Conservation (phyloP, 2,329 filamentous ascomycete genomes). For the Verticillium isaacii region DNA sequence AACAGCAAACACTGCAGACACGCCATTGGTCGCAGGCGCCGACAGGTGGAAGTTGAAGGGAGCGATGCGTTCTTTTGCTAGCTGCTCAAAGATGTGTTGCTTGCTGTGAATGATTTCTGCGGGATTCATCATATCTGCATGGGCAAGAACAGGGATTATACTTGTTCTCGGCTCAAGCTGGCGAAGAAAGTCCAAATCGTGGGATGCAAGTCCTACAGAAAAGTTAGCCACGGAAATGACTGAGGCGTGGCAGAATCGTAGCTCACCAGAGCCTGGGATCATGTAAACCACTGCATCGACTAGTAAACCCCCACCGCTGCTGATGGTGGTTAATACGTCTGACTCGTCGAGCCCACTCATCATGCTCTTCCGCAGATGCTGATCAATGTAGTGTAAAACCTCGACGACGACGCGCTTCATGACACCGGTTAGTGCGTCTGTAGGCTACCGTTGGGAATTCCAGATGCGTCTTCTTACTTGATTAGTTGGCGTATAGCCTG, state of each 20-base stretch:
- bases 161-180: slow-evolving; percentile 72
- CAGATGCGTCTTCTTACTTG: slow-evolving; percentile 42
- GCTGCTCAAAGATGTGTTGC: slow-evolving; percentile 48
- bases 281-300: slow-evolving; percentile 86
- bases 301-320: slow-evolving; percentile 75
- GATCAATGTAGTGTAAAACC: slow-evolving; percentile 68
- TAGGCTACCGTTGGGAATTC: not conserved
- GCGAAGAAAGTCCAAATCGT: slow-evolving; percentile 67
- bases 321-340: slow-evolving; percentile 73
- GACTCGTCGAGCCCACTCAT: slow-evolving; percentile 59
- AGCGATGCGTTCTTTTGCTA: slow-evolving; percentile 53
- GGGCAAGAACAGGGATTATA: slow-evolving; percentile 76
- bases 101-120: slow-evolving; percentile 57
- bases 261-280: slow-evolving; percentile 61
- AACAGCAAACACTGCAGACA: slow-evolving; percentile 61
- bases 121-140: slow-evolving; percentile 63
- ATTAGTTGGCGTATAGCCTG: slow-evolving; percentile 52
- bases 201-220: slow-evolving; percentile 20
- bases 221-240: slow-evolving; percentile 11
- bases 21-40: slow-evolving; percentile 18
- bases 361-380: slow-evolving; percentile 59
- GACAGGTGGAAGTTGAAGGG: slow-evolving; percentile 60
- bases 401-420: slow-evolving; percentile 52
- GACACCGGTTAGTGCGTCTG: slow-evolving; percentile 1
- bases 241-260: not conserved